Base-by-base conservation (phyloP, 2,329 filamentous ascomycete species). In the Ascochyta pisi region DNA sequence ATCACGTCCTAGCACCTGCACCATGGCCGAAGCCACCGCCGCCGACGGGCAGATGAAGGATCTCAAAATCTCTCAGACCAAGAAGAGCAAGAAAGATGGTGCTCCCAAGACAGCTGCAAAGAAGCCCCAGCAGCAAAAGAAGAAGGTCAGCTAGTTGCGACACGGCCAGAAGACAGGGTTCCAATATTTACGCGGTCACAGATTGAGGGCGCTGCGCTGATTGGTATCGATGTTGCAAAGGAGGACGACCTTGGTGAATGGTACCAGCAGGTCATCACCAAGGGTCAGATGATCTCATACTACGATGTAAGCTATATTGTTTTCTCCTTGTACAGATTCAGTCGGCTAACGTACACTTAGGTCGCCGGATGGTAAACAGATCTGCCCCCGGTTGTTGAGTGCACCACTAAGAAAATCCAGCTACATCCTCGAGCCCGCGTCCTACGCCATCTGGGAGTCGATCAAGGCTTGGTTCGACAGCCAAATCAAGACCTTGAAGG, bases 251-350 rank as follows among this genome's bases (percentile, higher is more conserved):
- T 99, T 75, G 84, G 91, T 46, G 87, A 88, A 78, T 99, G 95
- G 95, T 99, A 99, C 79, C 92, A 96, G 79, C 94, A 99, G 79
- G 91, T 98, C 58, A 89, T 99, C 54, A 88, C 93, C 73, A 99
- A 99, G 85, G 91, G 92, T 68, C 92, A 97, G 76, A 91, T 99
- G 89, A 89, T 98, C 69, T 93, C 96, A 73, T 99, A 97, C 85
- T 98, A 97, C 73, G 90, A 96, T 79, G 94, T 98, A 60, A 91
- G 93, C n/a, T 91, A 13, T 42, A 6, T 12, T 2, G 5, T 42
- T 26, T 16, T 29, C 15, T n/a, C 13, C 27, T 34, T 26, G 9
- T 15, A 24, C 27, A 37, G 29, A 12, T 29, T 33, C 43, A 23
- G 15, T 9, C 15, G 33, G 51, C 53, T 49, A 56, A 60, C 46